phyloP scores from a whole-genome alignment of 257 asterid genomes.

The Anisodus acutangulus region DNA sequence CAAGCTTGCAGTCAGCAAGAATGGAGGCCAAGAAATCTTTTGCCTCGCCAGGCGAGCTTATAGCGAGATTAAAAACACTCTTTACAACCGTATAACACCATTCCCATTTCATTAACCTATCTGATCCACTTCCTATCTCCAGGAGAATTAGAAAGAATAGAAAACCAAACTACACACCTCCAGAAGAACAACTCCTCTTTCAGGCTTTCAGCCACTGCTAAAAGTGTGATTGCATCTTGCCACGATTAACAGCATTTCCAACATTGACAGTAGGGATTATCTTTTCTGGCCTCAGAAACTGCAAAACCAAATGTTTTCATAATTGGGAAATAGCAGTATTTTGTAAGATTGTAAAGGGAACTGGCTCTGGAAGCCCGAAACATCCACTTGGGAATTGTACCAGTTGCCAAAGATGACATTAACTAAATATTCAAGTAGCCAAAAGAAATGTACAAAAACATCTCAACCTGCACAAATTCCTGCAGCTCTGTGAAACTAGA shows the following conservation, averaged over 20 bases:
- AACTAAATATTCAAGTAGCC: background rate
- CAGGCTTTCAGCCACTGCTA: conserved; percentile 40
- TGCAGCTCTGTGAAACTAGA: conserved; percentile 43
- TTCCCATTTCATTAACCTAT: background rate
- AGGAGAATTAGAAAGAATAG: background rate
- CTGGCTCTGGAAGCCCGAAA: conserved; percentile 12
- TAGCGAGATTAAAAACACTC: background rate
- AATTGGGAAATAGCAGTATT: background rate
- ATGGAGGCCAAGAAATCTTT: background rate
- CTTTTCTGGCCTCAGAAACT: conserved; percentile 42
- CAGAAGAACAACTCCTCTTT: conserved; percentile 22
- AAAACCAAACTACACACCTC: background rate
- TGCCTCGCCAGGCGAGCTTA: background rate
- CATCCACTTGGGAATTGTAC: conserved; percentile 9
- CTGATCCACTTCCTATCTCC: background rate
- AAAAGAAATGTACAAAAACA: background rate
- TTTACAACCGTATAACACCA: background rate
- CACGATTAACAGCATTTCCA: conserved; percentile 41
- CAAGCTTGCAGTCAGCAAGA: background rate
- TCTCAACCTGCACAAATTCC: conserved; percentile 42
- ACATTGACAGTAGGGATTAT: conserved; percentile 44
- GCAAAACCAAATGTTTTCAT: conserved; percentile 19
- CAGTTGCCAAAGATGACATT: conserved; percentile 2
- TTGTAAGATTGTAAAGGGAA: background rate
- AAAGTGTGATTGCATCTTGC: conserved; percentile 43